These are phyloP conservation scores for Bruguiera gymnorhiza DNA, from an alignment of 345 rosid genomes.

Conservation along the genomic window DNA sequence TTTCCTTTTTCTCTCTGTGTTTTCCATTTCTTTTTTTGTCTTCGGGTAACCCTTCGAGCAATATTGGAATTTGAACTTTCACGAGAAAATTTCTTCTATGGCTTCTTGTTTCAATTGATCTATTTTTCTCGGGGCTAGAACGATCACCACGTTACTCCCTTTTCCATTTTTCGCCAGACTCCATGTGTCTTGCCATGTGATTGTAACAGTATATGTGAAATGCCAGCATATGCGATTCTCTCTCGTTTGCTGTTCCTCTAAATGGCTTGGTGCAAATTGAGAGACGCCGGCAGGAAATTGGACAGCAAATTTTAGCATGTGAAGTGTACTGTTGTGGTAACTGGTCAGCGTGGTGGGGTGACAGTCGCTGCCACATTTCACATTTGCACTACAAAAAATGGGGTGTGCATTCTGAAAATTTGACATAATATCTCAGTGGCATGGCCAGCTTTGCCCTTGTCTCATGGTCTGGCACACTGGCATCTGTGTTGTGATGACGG, in stretches of 20 bases:
- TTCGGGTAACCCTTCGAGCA: background rate
- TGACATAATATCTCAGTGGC: conserved; percentile 15
- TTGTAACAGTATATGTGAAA: background rate
- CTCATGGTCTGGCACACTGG: conserved; percentile 12
- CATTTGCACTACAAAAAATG: background rate
- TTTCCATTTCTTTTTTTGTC: background rate
- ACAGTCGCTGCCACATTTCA: conserved; percentile 1
- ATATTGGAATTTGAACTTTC: conserved; percentile 6
- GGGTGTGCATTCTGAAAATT: background rate
- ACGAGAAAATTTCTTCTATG: background rate
- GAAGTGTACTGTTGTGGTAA: too few relatives aligned
- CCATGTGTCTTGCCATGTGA: background rate
- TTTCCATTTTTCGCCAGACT: background rate
- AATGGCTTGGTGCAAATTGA: background rate
- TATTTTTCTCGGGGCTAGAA: background rate
- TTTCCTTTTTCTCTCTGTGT: background rate
- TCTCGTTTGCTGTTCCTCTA: background rate
- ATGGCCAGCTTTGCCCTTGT: conserved; percentile 10
- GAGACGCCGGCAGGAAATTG: background rate
- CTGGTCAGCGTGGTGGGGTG: background rate
- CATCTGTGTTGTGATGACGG: conserved; percentile 16
- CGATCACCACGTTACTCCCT: background rate
- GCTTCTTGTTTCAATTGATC: background rate
- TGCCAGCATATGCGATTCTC: background rate
- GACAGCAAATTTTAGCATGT: background rate